A percentile compares a stretch with the other conserved stretches of the same genome.
These are phyloP conservation scores for Phytophthora gonapodyides DNA, from an alignment of 352 stramenopile genomes.

Conservation along the genomic window DNA sequence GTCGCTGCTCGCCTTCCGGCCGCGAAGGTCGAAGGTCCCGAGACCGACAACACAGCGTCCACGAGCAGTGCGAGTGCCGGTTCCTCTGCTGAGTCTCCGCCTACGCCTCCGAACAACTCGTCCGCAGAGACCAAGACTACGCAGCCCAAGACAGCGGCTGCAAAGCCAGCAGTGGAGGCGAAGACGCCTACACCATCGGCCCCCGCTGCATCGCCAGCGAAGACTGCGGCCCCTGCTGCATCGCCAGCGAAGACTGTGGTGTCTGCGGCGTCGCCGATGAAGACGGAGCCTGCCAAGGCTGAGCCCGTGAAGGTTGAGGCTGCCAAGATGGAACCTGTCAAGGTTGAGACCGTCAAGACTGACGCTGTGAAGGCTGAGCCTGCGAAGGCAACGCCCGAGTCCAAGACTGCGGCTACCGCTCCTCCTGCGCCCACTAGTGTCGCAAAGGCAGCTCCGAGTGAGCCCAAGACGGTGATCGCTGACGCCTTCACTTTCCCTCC, in stretches of 20 bases:
- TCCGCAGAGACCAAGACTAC: slow-evolving; percentile 3
- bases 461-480: slow-evolving; percentile 28
- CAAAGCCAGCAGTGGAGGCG: not conserved
- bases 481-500: slow-evolving; percentile 33
- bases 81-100: slow-evolving; percentile 10
- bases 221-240: not conserved
- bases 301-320: not conserved
- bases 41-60: slow-evolving; percentile 9
- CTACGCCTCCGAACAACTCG: not conserved
- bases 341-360: slow-evolving; percentile 2
- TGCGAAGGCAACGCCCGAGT: not conserved
- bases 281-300: slow-evolving; percentile 1
- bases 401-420: slow-evolving; percentile 11
- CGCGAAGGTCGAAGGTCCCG: slow-evolving; percentile 9
- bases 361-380: not conserved
- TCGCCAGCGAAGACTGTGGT: slow-evolving; percentile 4
- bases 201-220: slow-evolving; percentile 15
- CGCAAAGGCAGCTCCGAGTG: slow-evolving; percentile 3
- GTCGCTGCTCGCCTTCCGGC: slow-evolving; percentile 26
- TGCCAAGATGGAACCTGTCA: not conserved
- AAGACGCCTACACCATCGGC: slow-evolving; percentile 6
- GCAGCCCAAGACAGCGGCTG: slow-evolving; percentile 8
- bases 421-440: slow-evolving; percentile 1
- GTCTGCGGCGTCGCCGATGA: not conserved
- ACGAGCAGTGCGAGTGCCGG: slow-evolving; percentile 10